Base-by-base conservation (phyloP, 371 early-diverging fungal genomes). In the Choanephora cucurbitarum region DNA sequence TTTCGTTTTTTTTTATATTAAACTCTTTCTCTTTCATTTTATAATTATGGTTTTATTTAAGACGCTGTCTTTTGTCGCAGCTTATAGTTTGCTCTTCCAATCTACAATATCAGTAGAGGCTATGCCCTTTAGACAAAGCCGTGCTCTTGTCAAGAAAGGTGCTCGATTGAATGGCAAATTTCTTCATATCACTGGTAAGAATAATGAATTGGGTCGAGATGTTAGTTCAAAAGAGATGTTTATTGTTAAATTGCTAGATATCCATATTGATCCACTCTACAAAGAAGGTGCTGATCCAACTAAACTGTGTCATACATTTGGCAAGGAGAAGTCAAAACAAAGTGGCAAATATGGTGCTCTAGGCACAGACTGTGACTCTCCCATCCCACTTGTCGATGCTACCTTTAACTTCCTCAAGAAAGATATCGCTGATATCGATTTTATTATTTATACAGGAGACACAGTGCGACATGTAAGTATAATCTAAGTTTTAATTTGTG, bases 361-460 rank as follows among this genome's bases (percentile, higher is more conserved):
- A 23, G 62, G 67, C 7, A 57, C 73, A 5, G 23, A 47, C 0
- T 80, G 81, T 42, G 81, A 77, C 56, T 52, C 68, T 3, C 78
- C 81, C 24, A 46, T 62, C 4, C 28, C 62, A 9, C 61, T 76
- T 23, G 62, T 68, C 0, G 50, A 76, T 13, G 66, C 75, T 11
- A 52, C 74, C 6, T 78, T 77, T 51, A 34, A 58, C 10, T 78
- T 70, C 51, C 54, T 80, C 37, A 72, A 70, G 23, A 56, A 62
- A 5, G 49, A 59, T 0, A 43, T 72, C 18, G 59, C 55, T 9
- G 59, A 72, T 44, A 55, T 76, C 18, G 76, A 80, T 45, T 80
- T 80, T 56, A 64, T 80, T 46, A 49, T 80, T 23, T 77, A 76
- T 51, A 80, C 81, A 52, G 81, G 81, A 49, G 81, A 80, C 44